These are phyloP conservation scores for Deuterostichococcus epilithicus DNA, from an alignment of 139 green algal species.

Conservation along the genomic window DNA sequence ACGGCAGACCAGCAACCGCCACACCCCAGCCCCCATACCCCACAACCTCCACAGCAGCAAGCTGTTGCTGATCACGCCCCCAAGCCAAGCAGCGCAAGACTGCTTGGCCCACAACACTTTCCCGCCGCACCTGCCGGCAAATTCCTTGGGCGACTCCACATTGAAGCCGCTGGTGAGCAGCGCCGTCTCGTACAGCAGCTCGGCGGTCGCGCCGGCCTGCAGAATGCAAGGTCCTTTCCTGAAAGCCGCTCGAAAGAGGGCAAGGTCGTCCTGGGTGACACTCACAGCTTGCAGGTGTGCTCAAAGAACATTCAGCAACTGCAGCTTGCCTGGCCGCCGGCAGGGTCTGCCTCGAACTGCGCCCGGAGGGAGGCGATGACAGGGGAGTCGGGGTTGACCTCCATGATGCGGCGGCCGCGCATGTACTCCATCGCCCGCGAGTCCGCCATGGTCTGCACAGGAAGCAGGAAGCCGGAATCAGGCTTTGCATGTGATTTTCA, in stretches of 20 bases:
- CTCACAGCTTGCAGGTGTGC: constrained; percentile 14
- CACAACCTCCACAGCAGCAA: too few relatives aligned
- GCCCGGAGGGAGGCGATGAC: constrained; percentile 77
- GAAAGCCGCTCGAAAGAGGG: constrained; percentile 38
- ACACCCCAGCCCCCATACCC: too few relatives aligned
- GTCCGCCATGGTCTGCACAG: constrained; percentile 85
- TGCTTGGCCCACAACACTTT: neutral
- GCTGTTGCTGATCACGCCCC: too few relatives aligned
- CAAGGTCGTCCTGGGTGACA: constrained; percentile 45
- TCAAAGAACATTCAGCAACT: constrained; percentile 12
- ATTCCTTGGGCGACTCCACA: constrained; percentile 72
- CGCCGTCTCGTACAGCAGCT: constrained; percentile 92
- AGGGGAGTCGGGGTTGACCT: constrained; percentile 92
- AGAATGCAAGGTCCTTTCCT: constrained; percentile 47
- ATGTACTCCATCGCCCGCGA: constrained; percentile 94
- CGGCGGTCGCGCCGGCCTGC: constrained; percentile 31
- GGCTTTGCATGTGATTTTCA: too few relatives aligned
- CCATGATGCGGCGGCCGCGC: constrained; percentile 88
- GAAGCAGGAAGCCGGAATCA: too few relatives aligned
- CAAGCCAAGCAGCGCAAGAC: neutral
- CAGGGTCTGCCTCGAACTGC: neutral
- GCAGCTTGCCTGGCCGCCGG: constrained; percentile 24
- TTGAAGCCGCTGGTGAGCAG: constrained; percentile 69
- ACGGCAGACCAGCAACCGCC: too few relatives aligned
- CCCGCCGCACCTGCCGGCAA: constrained; percentile 38